Evolutionary conservation across 179 eudicot genomes (phyloP).

Genomic region (Beta corolliflora): DNA sequence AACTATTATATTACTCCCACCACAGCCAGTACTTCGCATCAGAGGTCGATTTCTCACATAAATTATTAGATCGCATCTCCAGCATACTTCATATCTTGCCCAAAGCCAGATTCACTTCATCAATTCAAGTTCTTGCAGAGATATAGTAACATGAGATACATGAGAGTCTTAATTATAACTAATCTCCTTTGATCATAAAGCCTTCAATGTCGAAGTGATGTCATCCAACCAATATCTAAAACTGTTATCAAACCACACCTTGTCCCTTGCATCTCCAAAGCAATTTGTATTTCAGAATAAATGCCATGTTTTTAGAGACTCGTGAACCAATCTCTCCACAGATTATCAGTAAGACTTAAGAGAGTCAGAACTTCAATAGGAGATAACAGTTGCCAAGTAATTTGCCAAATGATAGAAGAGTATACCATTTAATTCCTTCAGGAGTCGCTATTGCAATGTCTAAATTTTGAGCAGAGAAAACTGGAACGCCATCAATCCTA

Average conservation of each 20-base stretch:
- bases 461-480: slow-evolving; percentile 86
- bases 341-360: neutral
- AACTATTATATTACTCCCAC: neutral
- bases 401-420: neutral
- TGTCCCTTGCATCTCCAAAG: neutral
- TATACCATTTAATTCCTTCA: slow-evolving; percentile 88
- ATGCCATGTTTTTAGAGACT: neutral
- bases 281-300: neutral
- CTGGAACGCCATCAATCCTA: slow-evolving; percentile 87
- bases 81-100: neutral
- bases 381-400: neutral
- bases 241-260: neutral
- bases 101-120: neutral
- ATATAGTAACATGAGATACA: too few species aligned
- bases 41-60: neutral
- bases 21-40: neutral
- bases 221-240: neutral
- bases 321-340: neutral
- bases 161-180: neutral
- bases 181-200: neutral
- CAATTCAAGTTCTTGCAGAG: neutral
- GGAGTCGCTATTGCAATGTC: slow-evolving; percentile 92
- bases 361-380: slow-evolving; percentile 6
- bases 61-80: neutral
- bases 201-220: neutral